phyloP scores from a whole-genome alignment of 73 alveolate genomes.

The Stentor coeruleus region DNA sequence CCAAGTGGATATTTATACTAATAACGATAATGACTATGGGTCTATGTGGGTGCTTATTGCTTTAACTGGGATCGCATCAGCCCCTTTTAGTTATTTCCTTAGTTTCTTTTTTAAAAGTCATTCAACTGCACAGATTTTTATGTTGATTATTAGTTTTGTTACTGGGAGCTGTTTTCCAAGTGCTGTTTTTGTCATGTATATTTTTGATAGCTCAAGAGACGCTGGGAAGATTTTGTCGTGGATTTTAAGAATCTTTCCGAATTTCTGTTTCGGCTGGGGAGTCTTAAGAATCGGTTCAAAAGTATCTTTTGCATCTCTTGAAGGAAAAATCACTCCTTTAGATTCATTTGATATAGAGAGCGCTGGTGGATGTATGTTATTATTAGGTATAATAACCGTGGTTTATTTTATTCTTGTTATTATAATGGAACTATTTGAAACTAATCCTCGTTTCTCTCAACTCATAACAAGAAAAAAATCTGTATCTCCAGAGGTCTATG shows the following conservation, averaged over 20 bases:
- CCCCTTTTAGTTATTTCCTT: constrained; percentile 81
- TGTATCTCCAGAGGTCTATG: constrained; percentile 26
- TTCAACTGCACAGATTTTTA: constrained; percentile 56
- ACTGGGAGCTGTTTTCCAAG: constrained; percentile 43
- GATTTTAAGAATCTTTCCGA: constrained; percentile 64
- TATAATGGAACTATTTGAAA: constrained; percentile 33
- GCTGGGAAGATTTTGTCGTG: constrained; percentile 57
- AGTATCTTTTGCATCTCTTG: constrained; percentile 27
- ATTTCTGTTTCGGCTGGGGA: constrained; percentile 56
- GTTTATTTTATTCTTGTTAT: constrained; percentile 32
- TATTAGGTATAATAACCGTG: constrained; percentile 29
- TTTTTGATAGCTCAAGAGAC: constrained; percentile 43
- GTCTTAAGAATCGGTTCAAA: constrained; percentile 44
- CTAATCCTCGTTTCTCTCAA: constrained; percentile 29
- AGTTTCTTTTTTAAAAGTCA: constrained; percentile 66
- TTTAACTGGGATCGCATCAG: constrained; percentile 77
- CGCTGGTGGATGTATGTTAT: constrained; percentile 38
- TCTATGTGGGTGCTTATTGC: constrained; percentile 58
- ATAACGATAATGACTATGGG: constrained; percentile 39
- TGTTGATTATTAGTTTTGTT: constrained; percentile 61
- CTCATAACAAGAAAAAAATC: constrained; percentile 28
- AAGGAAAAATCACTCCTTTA: constrained; percentile 16
- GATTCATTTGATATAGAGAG: constrained; percentile 32
- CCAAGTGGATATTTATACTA: constrained; percentile 20
- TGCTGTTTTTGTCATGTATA: constrained; percentile 56